Evolutionary conservation across 345 rosid species (phyloP), one percentile per base, ranked within the genome.

Genomic region (Rhizophora apiculata): DNA sequence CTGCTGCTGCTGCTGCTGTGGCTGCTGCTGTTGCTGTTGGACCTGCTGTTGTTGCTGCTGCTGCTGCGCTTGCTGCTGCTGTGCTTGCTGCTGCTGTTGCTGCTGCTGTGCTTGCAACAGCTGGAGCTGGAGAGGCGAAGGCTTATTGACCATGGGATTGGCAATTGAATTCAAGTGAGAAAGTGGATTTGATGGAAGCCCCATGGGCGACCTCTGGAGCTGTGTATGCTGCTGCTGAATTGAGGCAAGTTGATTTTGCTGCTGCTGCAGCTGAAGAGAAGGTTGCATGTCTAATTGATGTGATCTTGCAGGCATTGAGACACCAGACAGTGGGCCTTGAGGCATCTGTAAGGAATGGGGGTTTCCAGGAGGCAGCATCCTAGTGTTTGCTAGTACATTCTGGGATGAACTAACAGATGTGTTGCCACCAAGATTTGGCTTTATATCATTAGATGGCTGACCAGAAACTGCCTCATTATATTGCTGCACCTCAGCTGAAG

Each of bases 301-400:
- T 39, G 82, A 65, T 79, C 87, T 85, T 68, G 85, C 76, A 72
- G 95, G 80, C 89, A 85, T 75, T 64, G 96, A 80, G 77, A 69
- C 91, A 56, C 86, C 88, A 51, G 96, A 72, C 52, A 87, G 8
- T 59, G 76, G 71, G 68, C 95, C 93, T 81, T 89, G 90, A 67
- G 96, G 83, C 84, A 87, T 89, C 69, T 84, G 97, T 70, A 83
- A 72, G 59, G 86, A 74, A 78, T 90, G 97, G 56, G 87, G 74
- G 70, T 83, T 95, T 70, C 89, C 83, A 65, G 91, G 82, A 72
- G 93, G 94, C 60, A 84, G 80, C 88, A 86, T 85, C 80, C 99
- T 86, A 48, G 86, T 67, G 68, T 81, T 88, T 55, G 84, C 83
- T 58, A 77, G 74, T 62, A 77, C 67, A 80, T 76, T 87, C 66